phyloP scores from a whole-genome alignment of 2,329 filamentous ascomycete species.

The Tolypocladium endophyticum region DNA sequence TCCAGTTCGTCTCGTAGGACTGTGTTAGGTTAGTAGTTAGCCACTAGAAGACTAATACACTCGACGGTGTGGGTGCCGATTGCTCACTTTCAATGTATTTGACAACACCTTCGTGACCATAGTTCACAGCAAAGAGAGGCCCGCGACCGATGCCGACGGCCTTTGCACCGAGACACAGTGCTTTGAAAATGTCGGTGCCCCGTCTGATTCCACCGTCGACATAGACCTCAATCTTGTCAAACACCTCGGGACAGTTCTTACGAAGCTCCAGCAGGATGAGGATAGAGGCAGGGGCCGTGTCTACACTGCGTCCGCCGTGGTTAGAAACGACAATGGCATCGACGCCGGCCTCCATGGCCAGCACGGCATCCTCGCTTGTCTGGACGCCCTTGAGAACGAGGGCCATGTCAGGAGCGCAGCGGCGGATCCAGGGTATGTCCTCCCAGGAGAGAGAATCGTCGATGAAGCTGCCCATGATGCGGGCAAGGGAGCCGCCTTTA shows the following conservation, averaged over 20 bases:
- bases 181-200: constrained; percentile 59
- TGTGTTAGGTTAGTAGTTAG: neutral
- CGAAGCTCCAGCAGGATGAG: constrained; percentile 53
- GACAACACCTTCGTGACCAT: constrained; percentile 48
- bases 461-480: constrained; percentile 46
- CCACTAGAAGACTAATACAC: neutral
- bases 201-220: constrained; percentile 56
- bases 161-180: constrained; percentile 52
- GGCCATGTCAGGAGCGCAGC: constrained; percentile 33
- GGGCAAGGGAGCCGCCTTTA: constrained; percentile 35
- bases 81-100: constrained; percentile 40
- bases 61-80: neutral
- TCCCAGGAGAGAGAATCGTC: constrained; percentile 51
- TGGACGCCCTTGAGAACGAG: constrained; percentile 64
- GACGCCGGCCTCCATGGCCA: constrained; percentile 47
- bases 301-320: constrained; percentile 52
- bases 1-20: constrained; percentile 48
- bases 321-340: constrained; percentile 62
- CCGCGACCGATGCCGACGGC: constrained; percentile 54
- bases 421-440: constrained; percentile 54
- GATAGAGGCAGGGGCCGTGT: constrained; percentile 42
- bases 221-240: constrained; percentile 49
- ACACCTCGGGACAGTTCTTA: constrained; percentile 47
- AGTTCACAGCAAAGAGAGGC: constrained; percentile 48
- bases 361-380: constrained; percentile 50